Conservation (phyloP, 768 basidiomycete genomes). For the Clavaria fumosa region DNA sequence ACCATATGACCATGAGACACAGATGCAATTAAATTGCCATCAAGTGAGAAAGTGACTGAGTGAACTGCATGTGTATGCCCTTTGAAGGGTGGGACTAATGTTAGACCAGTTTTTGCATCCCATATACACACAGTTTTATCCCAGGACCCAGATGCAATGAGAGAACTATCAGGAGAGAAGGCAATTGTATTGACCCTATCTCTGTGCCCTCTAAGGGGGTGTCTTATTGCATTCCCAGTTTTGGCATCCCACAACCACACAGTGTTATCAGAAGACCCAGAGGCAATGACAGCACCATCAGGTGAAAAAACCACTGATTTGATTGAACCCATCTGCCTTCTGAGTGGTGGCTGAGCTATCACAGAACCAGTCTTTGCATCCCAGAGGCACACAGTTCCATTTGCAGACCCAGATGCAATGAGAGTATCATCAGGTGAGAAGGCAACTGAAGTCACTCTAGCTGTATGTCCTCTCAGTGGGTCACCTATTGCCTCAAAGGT, state of each 20-base stretch:
- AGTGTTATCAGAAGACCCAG: not conserved
- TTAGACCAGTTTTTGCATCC: constrained; percentile 7
- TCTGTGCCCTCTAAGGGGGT: constrained; percentile 1
- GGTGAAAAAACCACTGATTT: not conserved
- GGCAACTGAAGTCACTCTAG: not conserved
- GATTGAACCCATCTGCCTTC: not conserved
- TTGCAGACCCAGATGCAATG: not conserved
- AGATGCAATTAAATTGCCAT: constrained; percentile 6
- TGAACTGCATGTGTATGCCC: constrained; percentile 10
- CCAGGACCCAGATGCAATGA: constrained; percentile 1
- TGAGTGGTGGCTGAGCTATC: not conserved
- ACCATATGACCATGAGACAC: constrained; percentile 2
- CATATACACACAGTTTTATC: constrained; percentile 3
- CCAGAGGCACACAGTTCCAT: not conserved
- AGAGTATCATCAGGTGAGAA: not conserved
- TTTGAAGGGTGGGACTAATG: not conserved
- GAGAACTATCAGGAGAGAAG: constrained; percentile 5
- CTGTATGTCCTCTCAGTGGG: not conserved
- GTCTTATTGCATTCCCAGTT: not conserved
- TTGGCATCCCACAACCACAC: not conserved
- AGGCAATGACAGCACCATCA: not conserved
- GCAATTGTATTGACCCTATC: constrained; percentile 1
- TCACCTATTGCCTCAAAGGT: not conserved
- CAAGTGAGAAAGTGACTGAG: constrained; percentile 17
- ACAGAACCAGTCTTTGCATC: not conserved